Base-by-base conservation (phyloP, 305 asterid genomes). In the Rubia balearica region DNA sequence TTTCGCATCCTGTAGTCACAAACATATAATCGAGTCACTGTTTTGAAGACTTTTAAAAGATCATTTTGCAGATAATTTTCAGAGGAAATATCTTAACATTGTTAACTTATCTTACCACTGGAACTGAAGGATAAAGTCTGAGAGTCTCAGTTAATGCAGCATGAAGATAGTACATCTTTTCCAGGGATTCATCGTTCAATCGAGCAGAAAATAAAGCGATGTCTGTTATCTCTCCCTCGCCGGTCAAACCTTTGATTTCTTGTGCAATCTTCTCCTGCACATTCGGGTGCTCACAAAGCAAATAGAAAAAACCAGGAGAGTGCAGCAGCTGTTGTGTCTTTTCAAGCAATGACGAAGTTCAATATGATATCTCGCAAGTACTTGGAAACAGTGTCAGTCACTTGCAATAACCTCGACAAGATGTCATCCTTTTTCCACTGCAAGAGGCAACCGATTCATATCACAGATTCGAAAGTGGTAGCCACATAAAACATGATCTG, bases 321-420 rank as follows among this genome's bases (percentile, higher is more conserved):
- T n/a, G 95, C 66, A 38, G 85, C 77, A 21, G 96, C 90, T 21
- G 91, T 89, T 2, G 96, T 89, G 80, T 91, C 97, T 73, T 91
- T 89, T 49, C 97, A 96, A 38, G 96, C 95, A 67, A 86, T 89
- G 36, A 88, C 68, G 78, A 87, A 85, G 87, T 80, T 91, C 77
- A 89, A 38, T 72, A 88, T 85, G 49, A 91, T 84, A 73, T 91
- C 97, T 12, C 90, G 85, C 86, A 91, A 69, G 84, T 83, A 89
- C 83, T 87, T 89, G 8, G 87, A 86, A 79, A 89, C 82, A 3
- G 77, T 76, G 62, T 80, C 79, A 1, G 75, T 46, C 69, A 81
- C 41, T 75, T 79, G 83, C 81, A 86, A 53, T 69, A 89, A 91
- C 72, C 93, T 80, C 6, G 95, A 84, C 79, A 89, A 43, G 30